These are phyloP conservation scores for Globisporangium yorkense DNA, from an alignment of 352 stramenopile species.

Conservation along the genomic window DNA sequence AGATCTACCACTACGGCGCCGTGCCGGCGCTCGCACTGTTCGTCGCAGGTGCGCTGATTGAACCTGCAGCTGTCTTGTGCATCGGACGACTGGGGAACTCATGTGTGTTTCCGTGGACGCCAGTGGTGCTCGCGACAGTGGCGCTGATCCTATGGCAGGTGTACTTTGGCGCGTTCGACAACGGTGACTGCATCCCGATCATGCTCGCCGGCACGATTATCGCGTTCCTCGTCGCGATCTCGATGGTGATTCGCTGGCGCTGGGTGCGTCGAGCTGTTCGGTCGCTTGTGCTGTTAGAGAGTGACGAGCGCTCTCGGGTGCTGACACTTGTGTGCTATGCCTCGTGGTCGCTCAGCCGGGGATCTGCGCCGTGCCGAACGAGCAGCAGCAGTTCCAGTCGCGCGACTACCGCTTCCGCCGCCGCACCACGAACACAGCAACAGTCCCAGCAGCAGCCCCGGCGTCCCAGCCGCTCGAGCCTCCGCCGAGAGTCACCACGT, in stretches of 20 bases:
- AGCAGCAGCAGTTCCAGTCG: constrained; percentile 41
- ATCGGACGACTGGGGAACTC: not conserved
- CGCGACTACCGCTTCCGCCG: constrained; percentile 7
- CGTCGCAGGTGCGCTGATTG: constrained; percentile 20
- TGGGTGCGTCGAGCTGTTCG: constrained; percentile 31
- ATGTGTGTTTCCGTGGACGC: not conserved
- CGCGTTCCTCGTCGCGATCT: constrained; percentile 56
- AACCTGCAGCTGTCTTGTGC: not conserved
- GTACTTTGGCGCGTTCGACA: constrained; percentile 47
- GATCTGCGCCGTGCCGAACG: constrained; percentile 68
- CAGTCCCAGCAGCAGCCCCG: constrained; percentile 3
- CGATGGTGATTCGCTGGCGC: constrained; percentile 72
- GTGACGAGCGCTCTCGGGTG: not conserved
- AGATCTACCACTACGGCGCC: constrained; percentile 53
- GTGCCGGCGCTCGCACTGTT: constrained; percentile 52
- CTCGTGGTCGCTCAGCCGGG: constrained; percentile 32
- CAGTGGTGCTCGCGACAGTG: constrained; percentile 38
- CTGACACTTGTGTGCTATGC: not conserved
- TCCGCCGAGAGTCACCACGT: constrained; percentile 1
- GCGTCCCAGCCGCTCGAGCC: constrained; percentile 7
- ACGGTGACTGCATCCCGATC: constrained; percentile 71
- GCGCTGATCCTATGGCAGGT: constrained; percentile 55
- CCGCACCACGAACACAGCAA: not conserved
- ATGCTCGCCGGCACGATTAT: constrained; percentile 60
- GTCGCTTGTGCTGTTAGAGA: not conserved